Evolutionary conservation across 257 asterid species (phyloP), one percentile per base, ranked within the genome.

Genomic region (Echium plantagineum): DNA sequence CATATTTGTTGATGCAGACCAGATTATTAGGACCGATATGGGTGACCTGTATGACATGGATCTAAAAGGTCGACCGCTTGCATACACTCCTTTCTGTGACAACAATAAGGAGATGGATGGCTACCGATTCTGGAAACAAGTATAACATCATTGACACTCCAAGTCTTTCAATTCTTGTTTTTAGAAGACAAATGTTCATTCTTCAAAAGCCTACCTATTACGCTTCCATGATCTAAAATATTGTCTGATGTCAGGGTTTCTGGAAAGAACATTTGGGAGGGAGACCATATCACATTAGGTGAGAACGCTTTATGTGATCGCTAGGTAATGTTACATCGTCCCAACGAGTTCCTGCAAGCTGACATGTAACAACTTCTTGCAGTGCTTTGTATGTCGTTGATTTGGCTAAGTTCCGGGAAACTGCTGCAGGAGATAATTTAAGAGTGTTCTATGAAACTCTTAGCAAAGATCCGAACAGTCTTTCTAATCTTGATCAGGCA

Each of bases 21-120:
- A 93, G 74, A 89, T 89, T 63, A 85, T 93, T 67, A 81, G 99
- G 78, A 64, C 97, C 55, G 94, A 93, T 70, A 86, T 93, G 96
- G 99, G 99, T 67, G 95, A 93, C 70, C 94, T 93, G 55, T 93
- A 93, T 68, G 98, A 93, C 76, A 93, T 93, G 97, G 76, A 93
- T 72, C 66, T 93, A 58, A 83, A 60, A 66, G 97, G 97, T 70
- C 78, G 89, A 22, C 87, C 98, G 21, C 94, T 89, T 59, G 98
- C 95, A 17, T 93, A 93, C 67, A 93, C 98, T 15, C 98, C 98
- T 32, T 93, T 93, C 76, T 93, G 98, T 68, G 97, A 93, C 80
- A 93, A 93, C 75, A 93, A 93, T 74, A 93, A 82, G 75, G 98
- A 93, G 15, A 93, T 93, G 98, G 98, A 93, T 78, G 98, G 98